phyloP scores from a whole-genome alignment of 768 basidiomycete genomes.

The Kwoniella shandongensis region DNA sequence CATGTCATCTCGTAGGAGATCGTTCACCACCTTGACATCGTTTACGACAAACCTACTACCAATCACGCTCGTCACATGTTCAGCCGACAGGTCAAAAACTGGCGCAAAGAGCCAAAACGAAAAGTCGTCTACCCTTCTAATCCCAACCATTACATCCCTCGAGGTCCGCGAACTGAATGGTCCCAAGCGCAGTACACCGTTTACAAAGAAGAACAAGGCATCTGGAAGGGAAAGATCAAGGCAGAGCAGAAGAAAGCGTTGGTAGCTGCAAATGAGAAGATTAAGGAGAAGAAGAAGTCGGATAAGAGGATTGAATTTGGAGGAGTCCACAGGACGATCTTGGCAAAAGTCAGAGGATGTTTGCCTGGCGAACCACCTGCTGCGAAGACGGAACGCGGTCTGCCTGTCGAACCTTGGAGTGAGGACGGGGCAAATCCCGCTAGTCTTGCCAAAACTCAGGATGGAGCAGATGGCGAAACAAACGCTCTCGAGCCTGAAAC shows the following conservation, averaged over 20 bases:
- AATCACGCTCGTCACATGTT: constrained; percentile 4
- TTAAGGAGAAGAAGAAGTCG: neutral
- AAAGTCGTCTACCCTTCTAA: neutral
- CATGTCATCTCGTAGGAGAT: neutral
- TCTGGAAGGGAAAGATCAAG: neutral
- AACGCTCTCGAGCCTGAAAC: too few species aligned
- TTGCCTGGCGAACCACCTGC: constrained; percentile 4
- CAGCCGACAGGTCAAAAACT: neutral
- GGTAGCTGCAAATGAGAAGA: neutral
- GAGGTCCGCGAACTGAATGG: constrained; percentile 22
- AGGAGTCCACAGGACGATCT: neutral
- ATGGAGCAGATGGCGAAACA: too few species aligned
- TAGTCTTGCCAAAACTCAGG: too few species aligned
- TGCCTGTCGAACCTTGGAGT: neutral
- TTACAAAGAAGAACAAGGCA: constrained; percentile 29
- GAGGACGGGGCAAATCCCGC: neutral
- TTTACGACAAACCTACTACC: neutral
- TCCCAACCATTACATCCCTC: constrained; percentile 14
- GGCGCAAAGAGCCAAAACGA: constrained; percentile 1
- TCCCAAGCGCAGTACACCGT: constrained; percentile 22
- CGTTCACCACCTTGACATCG: neutral
- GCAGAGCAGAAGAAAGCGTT: neutral
- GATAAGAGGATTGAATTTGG: neutral
- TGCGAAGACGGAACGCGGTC: constrained; percentile 5
- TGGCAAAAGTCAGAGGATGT: constrained; percentile 7